Percentiles rank a stretch among this genome's conserved stretches.
Evolutionary conservation across 495 filamentous ascomycete species (phyloP).

Genomic region (Penicillium fimorum): DNA sequence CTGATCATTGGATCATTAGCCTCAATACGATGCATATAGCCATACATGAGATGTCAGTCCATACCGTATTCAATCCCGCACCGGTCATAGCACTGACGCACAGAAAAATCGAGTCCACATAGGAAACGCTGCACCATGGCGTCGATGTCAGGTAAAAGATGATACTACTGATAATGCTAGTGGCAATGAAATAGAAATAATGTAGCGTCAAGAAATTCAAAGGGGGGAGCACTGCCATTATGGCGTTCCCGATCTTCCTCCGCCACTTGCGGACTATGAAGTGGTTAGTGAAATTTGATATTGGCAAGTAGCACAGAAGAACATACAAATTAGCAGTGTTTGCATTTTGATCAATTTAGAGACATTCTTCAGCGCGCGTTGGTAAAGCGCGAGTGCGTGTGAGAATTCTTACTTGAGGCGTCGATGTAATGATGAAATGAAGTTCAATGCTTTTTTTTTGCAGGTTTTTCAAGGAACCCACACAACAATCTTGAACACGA

Average conservation of each 20-base stretch:
- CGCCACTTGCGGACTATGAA: slow-evolving; percentile 22
- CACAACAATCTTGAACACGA: not conserved
- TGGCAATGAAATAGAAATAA: slow-evolving; percentile 73
- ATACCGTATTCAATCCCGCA: slow-evolving; percentile 70
- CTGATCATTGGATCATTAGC: slow-evolving; percentile 21
- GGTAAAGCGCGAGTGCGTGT: not conserved
- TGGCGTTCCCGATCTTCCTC: slow-evolving; percentile 21
- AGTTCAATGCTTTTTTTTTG: not conserved
- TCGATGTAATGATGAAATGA: slow-evolving; percentile 1
- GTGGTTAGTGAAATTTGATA: not conserved
- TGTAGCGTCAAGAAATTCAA: slow-evolving; percentile 78
- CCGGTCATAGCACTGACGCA: slow-evolving; percentile 78
- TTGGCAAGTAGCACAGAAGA: not conserved
- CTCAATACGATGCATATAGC: not conserved
- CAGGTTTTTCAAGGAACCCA: not conserved
- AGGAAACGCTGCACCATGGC: slow-evolving; percentile 61
- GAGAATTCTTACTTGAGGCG: not conserved
- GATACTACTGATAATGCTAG: slow-evolving; percentile 61
- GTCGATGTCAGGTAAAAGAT: slow-evolving; percentile 73
- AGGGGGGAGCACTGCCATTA: slow-evolving; percentile 37
- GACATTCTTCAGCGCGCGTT: not conserved
- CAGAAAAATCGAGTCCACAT: slow-evolving; percentile 74
- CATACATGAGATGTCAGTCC: slow-evolving; percentile 15
- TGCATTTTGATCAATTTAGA: slow-evolving; percentile 9
- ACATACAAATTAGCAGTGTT: slow-evolving; percentile 13